phyloP scores from a whole-genome alignment of 192 early-diverging fungal genomes.

The Rhizophagus clarus region DNA sequence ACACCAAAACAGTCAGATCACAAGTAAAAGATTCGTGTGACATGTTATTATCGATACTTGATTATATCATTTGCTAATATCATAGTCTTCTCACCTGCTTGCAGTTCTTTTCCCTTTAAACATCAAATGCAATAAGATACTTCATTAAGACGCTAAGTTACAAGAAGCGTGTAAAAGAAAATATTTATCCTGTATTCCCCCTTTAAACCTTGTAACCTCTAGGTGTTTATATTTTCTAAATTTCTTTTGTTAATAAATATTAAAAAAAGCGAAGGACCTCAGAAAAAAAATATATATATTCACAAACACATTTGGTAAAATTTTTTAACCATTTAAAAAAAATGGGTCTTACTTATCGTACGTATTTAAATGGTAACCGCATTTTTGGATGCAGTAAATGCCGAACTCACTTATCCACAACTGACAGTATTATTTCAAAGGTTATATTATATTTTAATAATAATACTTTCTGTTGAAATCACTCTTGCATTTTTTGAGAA shows the following conservation, averaged over 20 bases:
- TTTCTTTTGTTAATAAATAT: neutral
- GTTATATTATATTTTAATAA: slow-evolving; percentile 35
- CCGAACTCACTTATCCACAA: slow-evolving; percentile 55
- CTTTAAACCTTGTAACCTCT: neutral
- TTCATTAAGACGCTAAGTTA: neutral
- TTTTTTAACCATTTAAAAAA: neutral
- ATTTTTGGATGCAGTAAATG: slow-evolving; percentile 53
- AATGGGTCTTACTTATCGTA: slow-evolving; percentile 58
- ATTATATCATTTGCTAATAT: slow-evolving; percentile 1
- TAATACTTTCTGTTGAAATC: neutral
- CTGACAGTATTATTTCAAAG: slow-evolving; percentile 50
- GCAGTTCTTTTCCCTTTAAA: neutral
- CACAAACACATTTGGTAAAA: neutral
- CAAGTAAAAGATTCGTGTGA: neutral
- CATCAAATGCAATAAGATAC: neutral
- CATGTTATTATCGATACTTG: neutral
- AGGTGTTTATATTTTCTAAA: neutral
- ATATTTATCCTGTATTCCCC: neutral
- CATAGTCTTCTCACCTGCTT: neutral
- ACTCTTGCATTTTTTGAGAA: neutral
- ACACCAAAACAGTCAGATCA: neutral
- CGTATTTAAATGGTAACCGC: slow-evolving; percentile 45
- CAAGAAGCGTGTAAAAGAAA: neutral
- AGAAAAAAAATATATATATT: neutral
- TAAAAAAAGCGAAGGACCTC: neutral